These are phyloP conservation scores for Microglena sp. DNA, from an alignment of 139 green algal genomes.

Conservation along the genomic window DNA sequence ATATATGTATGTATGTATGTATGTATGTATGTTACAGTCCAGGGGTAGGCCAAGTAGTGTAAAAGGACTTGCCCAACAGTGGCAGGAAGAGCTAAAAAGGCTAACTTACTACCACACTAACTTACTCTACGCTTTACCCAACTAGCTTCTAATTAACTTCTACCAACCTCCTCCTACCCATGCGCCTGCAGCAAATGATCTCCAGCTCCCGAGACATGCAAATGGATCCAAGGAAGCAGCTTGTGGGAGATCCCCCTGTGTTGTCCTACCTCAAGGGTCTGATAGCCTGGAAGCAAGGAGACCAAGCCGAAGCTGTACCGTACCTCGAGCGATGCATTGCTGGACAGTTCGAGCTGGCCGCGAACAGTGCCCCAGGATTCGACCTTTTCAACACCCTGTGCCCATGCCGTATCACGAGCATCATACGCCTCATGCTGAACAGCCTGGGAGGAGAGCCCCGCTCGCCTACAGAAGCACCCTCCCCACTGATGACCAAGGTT, in stretches of 20 bases:
- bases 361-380: constrained; percentile 16
- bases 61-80: too few species aligned
- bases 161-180: too few species aligned
- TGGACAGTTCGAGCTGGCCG: constrained; percentile 20
- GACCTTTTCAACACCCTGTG: constrained; percentile 28
- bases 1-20: too few species aligned
- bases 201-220: too few species aligned
- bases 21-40: too few species aligned
- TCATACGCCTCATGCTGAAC: constrained; percentile 43
- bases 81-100: too few species aligned
- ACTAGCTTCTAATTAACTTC: too few species aligned
- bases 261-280: constrained; percentile 39
- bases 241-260: constrained; percentile 11
- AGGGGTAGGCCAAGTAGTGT: too few species aligned
- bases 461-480: constrained; percentile 33
- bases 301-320: constrained; percentile 10
- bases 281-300: constrained; percentile 34
- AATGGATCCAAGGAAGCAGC: too few species aligned
- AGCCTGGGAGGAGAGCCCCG: constrained; percentile 33
- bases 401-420: constrained; percentile 34
- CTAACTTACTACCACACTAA: too few species aligned
- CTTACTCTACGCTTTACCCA: too few species aligned
- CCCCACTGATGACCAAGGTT: constrained; percentile 39
- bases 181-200: too few species aligned
- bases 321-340: constrained; percentile 44